Conservation (phyloP, 2,329 filamentous ascomycete species). For the Cercospora sp. region DNA sequence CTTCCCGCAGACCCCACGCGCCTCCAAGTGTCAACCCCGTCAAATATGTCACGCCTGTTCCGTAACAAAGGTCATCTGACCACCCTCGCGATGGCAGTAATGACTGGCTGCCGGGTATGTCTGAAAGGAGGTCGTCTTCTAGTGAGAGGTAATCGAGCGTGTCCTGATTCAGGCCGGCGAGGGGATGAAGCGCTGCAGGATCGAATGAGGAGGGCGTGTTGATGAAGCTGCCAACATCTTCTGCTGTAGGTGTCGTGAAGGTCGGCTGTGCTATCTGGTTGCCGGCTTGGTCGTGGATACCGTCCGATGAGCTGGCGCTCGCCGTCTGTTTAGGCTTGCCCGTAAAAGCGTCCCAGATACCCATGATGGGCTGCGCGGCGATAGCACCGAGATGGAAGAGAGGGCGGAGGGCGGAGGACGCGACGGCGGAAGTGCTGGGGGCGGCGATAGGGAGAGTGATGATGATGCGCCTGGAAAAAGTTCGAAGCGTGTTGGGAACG, state of each 20-base stretch:
- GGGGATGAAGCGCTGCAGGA: conserved; percentile 83
- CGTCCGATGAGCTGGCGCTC: conserved; percentile 46
- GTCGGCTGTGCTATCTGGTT: conserved; percentile 38
- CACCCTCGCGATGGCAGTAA: conserved; percentile 93
- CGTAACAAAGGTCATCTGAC: conserved; percentile 97
- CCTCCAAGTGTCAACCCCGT: conserved; percentile 83
- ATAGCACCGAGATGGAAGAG: conserved; percentile 19
- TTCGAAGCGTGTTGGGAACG: conserved; percentile 5
- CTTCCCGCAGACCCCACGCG: conserved; percentile 88
- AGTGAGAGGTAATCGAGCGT: conserved; percentile 92
- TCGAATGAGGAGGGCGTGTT: conserved; percentile 74
- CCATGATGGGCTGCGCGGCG: conserved; percentile 43
- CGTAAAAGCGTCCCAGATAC: conserved; percentile 62
- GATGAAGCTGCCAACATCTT: conserved; percentile 83
- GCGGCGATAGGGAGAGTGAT: conserved; percentile 8
- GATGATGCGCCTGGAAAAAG: conserved; percentile 10
- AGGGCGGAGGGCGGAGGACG: background rate
- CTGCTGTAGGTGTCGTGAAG: conserved; percentile 62
- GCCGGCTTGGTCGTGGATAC: conserved; percentile 42
- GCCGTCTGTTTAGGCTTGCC: conserved; percentile 51
- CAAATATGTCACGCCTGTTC: conserved; percentile 91
- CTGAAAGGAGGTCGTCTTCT: conserved; percentile 85
- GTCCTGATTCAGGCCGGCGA: conserved; percentile 89
- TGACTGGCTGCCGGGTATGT: conserved; percentile 81
- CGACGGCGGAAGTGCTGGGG: conserved; percentile 9